Evolutionary conservation across 495 filamentous ascomycete species (phyloP).

Genomic region (Xylona heveae): DNA sequence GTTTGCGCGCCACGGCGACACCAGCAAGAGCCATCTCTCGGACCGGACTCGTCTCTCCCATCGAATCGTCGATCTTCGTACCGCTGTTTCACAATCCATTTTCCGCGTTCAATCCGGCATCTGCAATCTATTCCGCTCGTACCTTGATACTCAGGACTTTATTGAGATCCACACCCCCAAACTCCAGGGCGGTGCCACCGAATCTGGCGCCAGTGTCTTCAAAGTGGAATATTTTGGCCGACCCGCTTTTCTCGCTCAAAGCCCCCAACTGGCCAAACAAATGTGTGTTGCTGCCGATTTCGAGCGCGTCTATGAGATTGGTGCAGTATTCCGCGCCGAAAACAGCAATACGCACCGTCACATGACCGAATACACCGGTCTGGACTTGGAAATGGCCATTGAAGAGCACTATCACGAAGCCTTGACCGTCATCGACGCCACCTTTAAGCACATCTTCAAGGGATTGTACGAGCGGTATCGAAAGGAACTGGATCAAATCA

Average conservation of each 20-base stretch:
- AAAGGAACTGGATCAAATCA: conserved; percentile 20
- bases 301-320: conserved; percentile 73
- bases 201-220: conserved; percentile 89
- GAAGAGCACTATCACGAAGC: conserved; percentile 77
- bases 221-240: conserved; percentile 77
- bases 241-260: conserved; percentile 74
- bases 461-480: conserved; percentile 42
- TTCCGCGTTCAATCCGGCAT: conserved; percentile 64
- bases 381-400: conserved; percentile 96
- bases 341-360: conserved; percentile 93
- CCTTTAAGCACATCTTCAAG: conserved; percentile 76
- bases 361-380: conserved; percentile 92
- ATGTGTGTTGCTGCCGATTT: conserved; percentile 87
- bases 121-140: conserved; percentile 57
- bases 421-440: conserved; percentile 53
- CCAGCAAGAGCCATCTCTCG: conserved; percentile 31
- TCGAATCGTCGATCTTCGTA: conserved; percentile 75
- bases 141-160: conserved; percentile 55
- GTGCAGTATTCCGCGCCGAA: conserved; percentile 87
- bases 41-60: conserved; percentile 69
- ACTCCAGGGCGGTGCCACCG: conserved; percentile 73
- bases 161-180: conserved; percentile 80
- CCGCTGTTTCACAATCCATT: conserved; percentile 74
- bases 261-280: conserved; percentile 92
- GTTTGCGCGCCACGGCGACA: conserved; percentile 11